Evolutionary conservation across 202 grass and related monocot species (phyloP), one percentile per base, ranked within the genome.

Genomic region (Hordeum pubiflorum): DNA sequence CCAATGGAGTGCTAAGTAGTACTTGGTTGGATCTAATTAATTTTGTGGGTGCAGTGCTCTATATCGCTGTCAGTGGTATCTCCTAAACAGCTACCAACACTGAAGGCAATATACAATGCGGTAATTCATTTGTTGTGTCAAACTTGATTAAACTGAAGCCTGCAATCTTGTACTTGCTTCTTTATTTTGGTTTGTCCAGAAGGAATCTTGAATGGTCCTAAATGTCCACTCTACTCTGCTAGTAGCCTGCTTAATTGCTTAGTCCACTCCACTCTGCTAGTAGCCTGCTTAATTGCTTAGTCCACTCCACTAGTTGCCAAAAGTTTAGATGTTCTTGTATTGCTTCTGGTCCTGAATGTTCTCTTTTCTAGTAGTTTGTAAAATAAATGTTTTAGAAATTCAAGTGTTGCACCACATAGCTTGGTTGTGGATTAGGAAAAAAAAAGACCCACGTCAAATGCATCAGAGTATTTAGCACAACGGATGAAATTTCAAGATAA

Each of bases 71-170:
- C 90, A 1, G 92, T 98, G 82, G 85, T 98, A 87, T 95, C 96
- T 61, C 96, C 96, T 58, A 95, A 95, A 69, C 96, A 95, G 46
- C 85, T 95, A 85, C 92, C 92, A 36, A 93, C 91, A 78, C 63
- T 97, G 63, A 94, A 89, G 74, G 89, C 90, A 15, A 87, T 97
- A 90, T 97, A 97, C 72, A 97, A 89, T 80, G 91, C 90, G 86
- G 94, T 97, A 97, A 79, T 52, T 62, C 27, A n/a, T 54, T 52
- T 74, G 67, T 82, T 82, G 14, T 77, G 66, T 24, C 21, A n/a
- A 63, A 86, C 61, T 82, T 75, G 34, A 32, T 20, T 67, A 57
- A 64, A 64, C 57, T 74, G 6, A 66, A 66, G 34, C 63, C 7
- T 71, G 38, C 34, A 41, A 48, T 56, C 1, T 55, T 76, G 58